Base-by-base conservation (phyloP, 2,329 filamentous ascomycete genomes). In the Scedosporium boydii region DNA sequence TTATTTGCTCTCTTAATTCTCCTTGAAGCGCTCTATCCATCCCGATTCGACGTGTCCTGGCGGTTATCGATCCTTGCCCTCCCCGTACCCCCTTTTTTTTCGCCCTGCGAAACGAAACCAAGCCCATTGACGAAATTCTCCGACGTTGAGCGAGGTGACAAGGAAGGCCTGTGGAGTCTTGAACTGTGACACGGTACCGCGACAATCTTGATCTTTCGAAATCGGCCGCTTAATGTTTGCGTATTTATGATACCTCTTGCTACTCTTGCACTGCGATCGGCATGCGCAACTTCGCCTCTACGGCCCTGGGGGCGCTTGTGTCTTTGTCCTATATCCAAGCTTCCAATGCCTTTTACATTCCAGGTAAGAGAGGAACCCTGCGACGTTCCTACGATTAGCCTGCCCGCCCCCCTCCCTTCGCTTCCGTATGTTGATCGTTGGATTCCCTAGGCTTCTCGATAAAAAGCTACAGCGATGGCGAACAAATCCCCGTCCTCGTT, bases 401-500 rank as follows among this genome's bases (percentile, higher is more conserved):
- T 10, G 1, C 21, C 21, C 9, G n/a, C 9, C 53, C 3, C 51
- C 51, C 18, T 2, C 26, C 14, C n/a, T 56, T 16, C 27, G 65
- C 58, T 68, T 48, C 10, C 59, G 9, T 3, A 6, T 60, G 16
- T 18, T 53, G 44, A 65, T 56, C 59, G 59, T 42, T 34, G 44
- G 62, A 38, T 38, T 38, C 21, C 12, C 27, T 66, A 81, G 91
- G 91, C 67, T 95, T 89, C 81, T 96, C 91, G 5, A 86, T 93
- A 70, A 89, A 87, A 71, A 91, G 85, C 70, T 96, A 96, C 72
- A 82, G 81, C 67, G 84, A 92, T 66, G 83, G 85, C 72, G 89
- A 96, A 68, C 80, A 85, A 10, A 88, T 96, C 46, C 91, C 91
- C 1, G 80, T 96, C n/a, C 86, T 93, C 62, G 89, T 95, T 66